Base-by-base conservation (phyloP, 306 rosid genomes). In the Amphicarpaea edgeworthii region DNA sequence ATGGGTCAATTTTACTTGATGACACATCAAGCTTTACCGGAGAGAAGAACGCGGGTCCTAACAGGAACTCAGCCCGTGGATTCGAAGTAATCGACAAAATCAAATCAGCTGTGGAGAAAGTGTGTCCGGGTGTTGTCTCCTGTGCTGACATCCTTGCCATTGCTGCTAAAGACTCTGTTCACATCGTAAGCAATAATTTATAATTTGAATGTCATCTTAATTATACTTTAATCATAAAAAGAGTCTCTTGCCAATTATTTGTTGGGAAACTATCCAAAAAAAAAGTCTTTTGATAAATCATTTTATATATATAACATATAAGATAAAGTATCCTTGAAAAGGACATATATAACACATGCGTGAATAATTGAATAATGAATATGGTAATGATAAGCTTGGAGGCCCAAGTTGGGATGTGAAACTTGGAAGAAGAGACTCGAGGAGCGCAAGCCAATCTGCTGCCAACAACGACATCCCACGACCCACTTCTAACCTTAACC, bases 371-470 rank as follows among this genome's bases (percentile, higher is more conserved):
- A n/a, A n/a, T n/a, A n/a, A n/a, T n/a, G n/a, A n/a, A n/a, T n/a
- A n/a, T n/a, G n/a, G n/a, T n/a, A n/a, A n/a, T n/a, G 26, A 32
- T 70, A 12, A 95, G 98, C 96, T 95, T 30, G 96, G 93, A 73
- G 98, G 98, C 0, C 96, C 95, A 21, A 65, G 1, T 11, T 95
- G 97, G 98, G 70, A 87, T 49, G 95, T 92, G 1, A 95, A 90
- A 68, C 80, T 95, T 50, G 97, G 97, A 77, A 87, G 98, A 85
- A 90, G 97, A 82, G 98, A 95, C 37, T 80, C 96, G 0, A 90
- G 23, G 38, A 88, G 86, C 0, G 55, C 98, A 0, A 95, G 97
- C 80, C 81, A 23, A 34, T 71, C 93, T 11, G 97, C 90, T 15
- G 96, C 98, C 14, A 92, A 92, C 72, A 90, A 77, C 0, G 78